Evolutionary conservation across 2,329 filamentous ascomycete genomes (phyloP).

Genomic region (Fusarium decemcellulare): DNA sequence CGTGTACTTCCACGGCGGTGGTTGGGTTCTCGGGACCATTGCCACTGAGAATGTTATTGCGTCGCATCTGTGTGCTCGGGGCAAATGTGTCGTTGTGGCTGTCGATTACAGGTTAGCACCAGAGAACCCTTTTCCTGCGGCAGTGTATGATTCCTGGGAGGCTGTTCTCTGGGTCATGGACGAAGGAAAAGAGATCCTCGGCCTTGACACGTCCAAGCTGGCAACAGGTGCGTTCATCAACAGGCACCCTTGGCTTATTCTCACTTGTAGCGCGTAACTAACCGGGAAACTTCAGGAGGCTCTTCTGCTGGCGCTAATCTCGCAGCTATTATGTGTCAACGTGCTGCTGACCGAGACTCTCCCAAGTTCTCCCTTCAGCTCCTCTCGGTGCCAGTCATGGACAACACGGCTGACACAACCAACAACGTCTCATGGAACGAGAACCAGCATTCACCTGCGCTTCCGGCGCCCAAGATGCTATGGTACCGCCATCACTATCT

Average conservation of each 20-base stretch:
- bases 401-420: conserved; percentile 6
- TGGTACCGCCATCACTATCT: conserved; percentile 23
- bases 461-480: conserved; percentile 18
- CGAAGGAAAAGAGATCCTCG: fast-evolving
- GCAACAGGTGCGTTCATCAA: conserved; percentile 4
- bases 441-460: not conserved
- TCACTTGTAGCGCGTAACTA: not conserved
- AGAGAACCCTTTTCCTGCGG: conserved; percentile 14
- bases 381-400: conserved; percentile 19
- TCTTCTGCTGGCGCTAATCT: conserved; percentile 23
- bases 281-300: conserved; percentile 1
- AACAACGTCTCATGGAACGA: conserved; percentile 20
- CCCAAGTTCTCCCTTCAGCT: conserved; percentile 15
- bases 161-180: conserved; percentile 6
- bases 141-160: conserved; percentile 22
- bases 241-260: too few relatives aligned
- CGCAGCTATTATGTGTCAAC: conserved; percentile 25
- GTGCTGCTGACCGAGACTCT: conserved; percentile 7
- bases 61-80: conserved; percentile 13
- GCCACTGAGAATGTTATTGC: conserved; percentile 23
- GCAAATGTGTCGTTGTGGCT: conserved; percentile 6
- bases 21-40: conserved; percentile 23
- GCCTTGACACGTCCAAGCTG: not conserved
- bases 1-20: conserved; percentile 22
- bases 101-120: conserved; percentile 18